A percentile compares a stretch with the other conserved stretches of the same genome.
Evolutionary conservation across 1,284 basidiomycete species (phyloP).

Genomic region (Fomitopsis palustris): DNA sequence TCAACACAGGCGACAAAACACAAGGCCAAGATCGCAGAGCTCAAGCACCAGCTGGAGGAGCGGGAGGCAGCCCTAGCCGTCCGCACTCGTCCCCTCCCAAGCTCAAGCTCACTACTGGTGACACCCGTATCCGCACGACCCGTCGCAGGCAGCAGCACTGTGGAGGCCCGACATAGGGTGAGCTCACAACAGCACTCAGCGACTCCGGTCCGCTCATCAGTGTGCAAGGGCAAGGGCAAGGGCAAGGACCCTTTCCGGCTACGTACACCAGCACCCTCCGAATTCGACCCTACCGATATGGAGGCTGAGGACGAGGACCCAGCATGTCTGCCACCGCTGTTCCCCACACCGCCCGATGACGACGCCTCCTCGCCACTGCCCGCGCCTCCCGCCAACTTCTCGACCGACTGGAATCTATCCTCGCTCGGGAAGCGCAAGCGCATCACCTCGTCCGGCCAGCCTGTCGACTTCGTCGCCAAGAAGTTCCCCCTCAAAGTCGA

Average conservation of each 20-base stretch:
- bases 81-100: not conserved
- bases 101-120: too few relatives aligned
- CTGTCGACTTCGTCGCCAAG: not conserved
- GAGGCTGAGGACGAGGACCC: not conserved
- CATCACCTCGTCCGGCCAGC: not conserved
- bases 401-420: conserved; percentile 12
- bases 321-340: not conserved
- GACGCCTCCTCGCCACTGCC: not conserved
- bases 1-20: conserved; percentile 21
- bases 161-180: too few relatives aligned
- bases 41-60: conserved; percentile 10
- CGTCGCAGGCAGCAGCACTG: not conserved
- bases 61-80: not conserved
- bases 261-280: not conserved
- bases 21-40: conserved; percentile 13
- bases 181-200: too few relatives aligned
- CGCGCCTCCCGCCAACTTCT: conserved; percentile 2
- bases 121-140: too few relatives aligned
- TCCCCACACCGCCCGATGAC: not conserved
- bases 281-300: not conserved
- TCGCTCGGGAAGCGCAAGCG: conserved; percentile 8
- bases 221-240: too few relatives aligned
- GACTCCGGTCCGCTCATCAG: too few relatives aligned
- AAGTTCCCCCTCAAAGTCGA: conserved; percentile 15
- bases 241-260: not conserved